phyloP scores from a whole-genome alignment of 768 basidiomycete species.

The Boletus coccyginus region DNA sequence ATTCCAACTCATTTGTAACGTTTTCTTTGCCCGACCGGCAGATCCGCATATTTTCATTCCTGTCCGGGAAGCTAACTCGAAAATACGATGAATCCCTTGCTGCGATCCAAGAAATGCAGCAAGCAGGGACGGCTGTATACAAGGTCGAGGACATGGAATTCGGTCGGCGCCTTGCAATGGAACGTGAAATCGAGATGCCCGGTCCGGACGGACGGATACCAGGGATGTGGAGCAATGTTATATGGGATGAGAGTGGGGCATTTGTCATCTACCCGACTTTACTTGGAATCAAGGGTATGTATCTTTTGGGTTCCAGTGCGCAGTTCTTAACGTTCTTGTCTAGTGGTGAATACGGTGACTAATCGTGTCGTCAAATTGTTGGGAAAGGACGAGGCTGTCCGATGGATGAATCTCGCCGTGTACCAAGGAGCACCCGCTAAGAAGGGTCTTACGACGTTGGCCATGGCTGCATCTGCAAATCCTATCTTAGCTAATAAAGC shows the following conservation, averaged over 20 bases:
- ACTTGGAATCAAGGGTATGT: slow-evolving; percentile 89
- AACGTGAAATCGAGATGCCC: slow-evolving; percentile 85
- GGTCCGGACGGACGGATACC: slow-evolving; percentile 70
- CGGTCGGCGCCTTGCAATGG: slow-evolving; percentile 89
- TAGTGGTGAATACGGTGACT: slow-evolving; percentile 92
- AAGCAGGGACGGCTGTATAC: slow-evolving; percentile 90
- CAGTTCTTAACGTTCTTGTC: background rate
- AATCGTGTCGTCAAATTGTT: slow-evolving; percentile 86
- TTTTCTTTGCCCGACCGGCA: slow-evolving; percentile 93
- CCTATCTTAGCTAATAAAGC: slow-evolving; percentile 88
- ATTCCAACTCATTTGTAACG: slow-evolving; percentile 85
- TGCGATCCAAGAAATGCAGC: slow-evolving; percentile 98
- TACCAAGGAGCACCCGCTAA: slow-evolving; percentile 96
- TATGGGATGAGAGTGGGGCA: slow-evolving; percentile 98
- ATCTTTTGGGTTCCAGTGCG: background rate
- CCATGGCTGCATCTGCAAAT: slow-evolving; percentile 95
- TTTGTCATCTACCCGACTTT: slow-evolving; percentile 93
- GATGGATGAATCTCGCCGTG: slow-evolving; percentile 83
- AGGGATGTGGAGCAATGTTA: slow-evolving; percentile 80
- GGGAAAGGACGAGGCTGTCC: slow-evolving; percentile 91
- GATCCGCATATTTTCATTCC: slow-evolving; percentile 90
- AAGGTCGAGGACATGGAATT: slow-evolving; percentile 99
- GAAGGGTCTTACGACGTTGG: slow-evolving; percentile 79
- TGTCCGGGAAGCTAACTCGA: slow-evolving; percentile 83
- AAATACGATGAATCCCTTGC: slow-evolving; percentile 93